Evolutionary conservation across 2,329 filamentous ascomycete genomes (phyloP), one percentile per base, ranked within the genome.

Genomic region (Fusarium palustre): DNA sequence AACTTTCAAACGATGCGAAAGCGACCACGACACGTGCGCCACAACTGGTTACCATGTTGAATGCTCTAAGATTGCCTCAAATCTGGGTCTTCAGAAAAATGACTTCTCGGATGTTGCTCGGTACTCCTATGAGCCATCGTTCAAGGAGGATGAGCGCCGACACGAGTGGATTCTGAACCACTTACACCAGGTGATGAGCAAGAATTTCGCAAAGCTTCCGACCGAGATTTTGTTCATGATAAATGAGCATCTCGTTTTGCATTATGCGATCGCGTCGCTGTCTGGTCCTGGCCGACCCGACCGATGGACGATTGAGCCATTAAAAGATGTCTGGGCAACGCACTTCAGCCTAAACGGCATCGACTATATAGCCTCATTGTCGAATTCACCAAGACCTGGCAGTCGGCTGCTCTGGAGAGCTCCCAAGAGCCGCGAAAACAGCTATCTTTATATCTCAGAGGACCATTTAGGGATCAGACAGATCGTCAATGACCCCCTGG

Each of bases 381-480:
- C 63, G 4, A 70, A 70, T 15, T 18, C 4, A 4, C 41, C 36
- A 12, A 12, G n/a, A 7, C 30, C 18, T 4, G 66, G 43, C 2
- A 41, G 28, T 13, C 47, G 47, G 5, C 4, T 66, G 6, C 34
- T 69, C 20, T 69, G 66, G 66, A 30, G 31, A 8, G 52, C 54
- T 20, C 1, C 11, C 0, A 0, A 24, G 3, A 30, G 5, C 1
- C n/a, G 25, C 5, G 25, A 41, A 7, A 43, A 25, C 6, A 43
- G 28, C 15, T 25, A n/a, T 22, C 16, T 70, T 22, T 70, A 45
- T 30, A 43, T 70, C 3, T 55, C 52, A 13, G 66, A 69, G 20
- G 67, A 70, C 33, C 46, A 69, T n/a, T 18, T 70, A 13, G 67
- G 67, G 9, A 64, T 69, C 25, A 57, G 52, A 10, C 34, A 64